Evolutionary conservation across 2,329 filamentous ascomycete genomes (phyloP).

Genomic region (Sclerotinia sclerotiorum): DNA sequence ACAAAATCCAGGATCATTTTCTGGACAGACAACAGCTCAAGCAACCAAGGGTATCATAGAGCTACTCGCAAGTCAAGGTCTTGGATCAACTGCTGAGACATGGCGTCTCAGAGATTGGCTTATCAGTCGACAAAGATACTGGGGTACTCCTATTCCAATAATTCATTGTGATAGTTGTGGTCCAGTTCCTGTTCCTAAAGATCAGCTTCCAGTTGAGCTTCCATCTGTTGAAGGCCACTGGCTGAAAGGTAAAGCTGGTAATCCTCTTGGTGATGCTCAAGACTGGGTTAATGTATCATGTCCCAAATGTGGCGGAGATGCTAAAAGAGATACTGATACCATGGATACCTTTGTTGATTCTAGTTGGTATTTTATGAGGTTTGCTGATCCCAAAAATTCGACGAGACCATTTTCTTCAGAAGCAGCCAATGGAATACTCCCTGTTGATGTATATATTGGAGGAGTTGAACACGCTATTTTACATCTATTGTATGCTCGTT

Average conservation of each 20-base stretch:
- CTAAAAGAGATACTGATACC: slow-evolving; percentile 83
- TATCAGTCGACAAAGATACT: slow-evolving; percentile 88
- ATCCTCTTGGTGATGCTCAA: slow-evolving; percentile 69
- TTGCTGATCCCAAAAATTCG: slow-evolving; percentile 68
- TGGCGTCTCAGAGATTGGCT: slow-evolving; percentile 89
- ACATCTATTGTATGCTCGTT: slow-evolving; percentile 84
- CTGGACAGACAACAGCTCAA: slow-evolving; percentile 61
- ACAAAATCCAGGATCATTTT: slow-evolving; percentile 60
- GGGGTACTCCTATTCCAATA: slow-evolving; percentile 88
- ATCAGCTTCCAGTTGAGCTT: slow-evolving; percentile 74
- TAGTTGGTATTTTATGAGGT: slow-evolving; percentile 89
- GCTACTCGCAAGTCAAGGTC: slow-evolving; percentile 51
- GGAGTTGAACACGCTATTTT: slow-evolving; percentile 90
- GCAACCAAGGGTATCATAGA: slow-evolving; percentile 61
- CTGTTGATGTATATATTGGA: slow-evolving; percentile 85
- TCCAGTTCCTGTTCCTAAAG: slow-evolving; percentile 71
- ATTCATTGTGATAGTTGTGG: slow-evolving; percentile 78
- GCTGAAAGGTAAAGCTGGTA: slow-evolving; percentile 68
- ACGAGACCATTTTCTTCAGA: slow-evolving; percentile 60
- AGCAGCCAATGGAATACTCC: slow-evolving; percentile 57
- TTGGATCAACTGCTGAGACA: slow-evolving; percentile 64
- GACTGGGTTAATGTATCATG: slow-evolving; percentile 76
- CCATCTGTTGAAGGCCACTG: slow-evolving; percentile 69
- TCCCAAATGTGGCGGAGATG: slow-evolving; percentile 68
- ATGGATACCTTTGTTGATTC: slow-evolving; percentile 98